A percentile compares a stretch with the other conserved stretches of the same genome.
Conservation (phyloP, 1,284 basidiomycete species). For the Leccinum cinnamomeum region DNA sequence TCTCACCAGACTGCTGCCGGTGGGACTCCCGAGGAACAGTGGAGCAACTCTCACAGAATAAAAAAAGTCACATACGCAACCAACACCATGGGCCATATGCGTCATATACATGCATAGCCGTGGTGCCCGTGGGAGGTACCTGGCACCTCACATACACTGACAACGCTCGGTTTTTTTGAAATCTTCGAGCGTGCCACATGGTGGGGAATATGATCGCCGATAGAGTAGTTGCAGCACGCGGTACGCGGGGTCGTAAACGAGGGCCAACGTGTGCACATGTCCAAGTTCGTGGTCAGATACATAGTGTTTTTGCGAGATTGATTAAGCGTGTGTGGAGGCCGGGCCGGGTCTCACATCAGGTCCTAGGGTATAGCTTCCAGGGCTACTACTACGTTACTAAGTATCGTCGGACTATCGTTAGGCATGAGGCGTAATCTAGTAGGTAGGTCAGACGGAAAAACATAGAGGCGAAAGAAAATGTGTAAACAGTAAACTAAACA, state of each 20-base stretch:
- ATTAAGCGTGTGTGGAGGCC: neutral
- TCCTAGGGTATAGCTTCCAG: neutral
- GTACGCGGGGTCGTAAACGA: neutral
- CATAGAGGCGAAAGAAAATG: neutral
- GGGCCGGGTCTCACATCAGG: neutral
- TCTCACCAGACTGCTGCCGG: neutral
- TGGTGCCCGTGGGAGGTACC: neutral
- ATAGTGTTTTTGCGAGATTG: neutral
- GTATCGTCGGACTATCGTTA: neutral
- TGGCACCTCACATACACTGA: neutral
- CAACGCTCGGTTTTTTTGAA: neutral
- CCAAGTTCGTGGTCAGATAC: neutral
- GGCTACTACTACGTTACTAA: neutral
- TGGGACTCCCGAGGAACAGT: neutral
- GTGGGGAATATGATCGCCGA: neutral
- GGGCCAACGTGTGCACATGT: neutral
- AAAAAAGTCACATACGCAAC: neutral
- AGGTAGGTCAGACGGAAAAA: constrained; percentile 1
- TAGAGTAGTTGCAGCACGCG: neutral
- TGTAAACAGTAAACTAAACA: neutral
- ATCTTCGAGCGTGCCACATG: too few species aligned
- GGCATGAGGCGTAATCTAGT: constrained; percentile 10
- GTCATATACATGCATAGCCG: neutral
- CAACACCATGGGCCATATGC: neutral
- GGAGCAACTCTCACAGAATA: neutral